Base-by-base conservation (phyloP, 2,329 filamentous ascomycete genomes). In the Phyllachora maydis region DNA sequence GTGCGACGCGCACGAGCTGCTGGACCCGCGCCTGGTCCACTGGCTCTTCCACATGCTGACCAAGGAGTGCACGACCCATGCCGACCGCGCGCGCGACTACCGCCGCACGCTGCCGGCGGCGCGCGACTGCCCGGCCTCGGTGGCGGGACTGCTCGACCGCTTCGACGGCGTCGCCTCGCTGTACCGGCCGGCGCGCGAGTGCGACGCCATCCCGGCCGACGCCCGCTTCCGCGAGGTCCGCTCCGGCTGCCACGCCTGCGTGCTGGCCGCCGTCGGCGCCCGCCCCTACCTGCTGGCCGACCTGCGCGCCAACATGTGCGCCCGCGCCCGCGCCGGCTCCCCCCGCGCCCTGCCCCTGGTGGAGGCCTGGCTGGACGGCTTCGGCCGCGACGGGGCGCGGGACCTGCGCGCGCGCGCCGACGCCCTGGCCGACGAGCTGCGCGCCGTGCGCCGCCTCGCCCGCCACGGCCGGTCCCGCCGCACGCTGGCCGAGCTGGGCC, bases 171-270 rank as follows among this genome's bases (percentile, higher is more conserved):
- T 50, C 12, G 34, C 40, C 6, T 42, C 41, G 5, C 35, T 57
- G 11, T 58, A 53, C 49, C 44, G 56, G 32, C n/a, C n/a, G n/a
- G n/a, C n/a, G n/a, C n/a, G n/a, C n/a, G n/a, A n/a, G n/a, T n/a
- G n/a, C n/a, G n/a, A n/a, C n/a, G n/a, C 16, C 16, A 17, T 17
- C 16, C 16, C 16, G 16, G 6, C 16, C 16, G 16, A 17, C 6
- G 38, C 42, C 1, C 40, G 46, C n/a, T 35, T 46, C 1, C 24
- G 24, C 14, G 32, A 30, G 22, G 38, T 55, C 4, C 26, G 30
- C 15, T 44, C 37, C 5, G 40, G 44, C 9, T 68, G 63, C 30
- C 54, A 63, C 33, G 61, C 59, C 2, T 68, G 63, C 30, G 52
- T 61, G 14, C 37, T 67, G 8, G 47, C 56, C 2, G 43, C 46